Evolutionary conservation across 2,329 filamentous ascomycete species (phyloP).

Genomic region (Fusarium cicatricum): DNA sequence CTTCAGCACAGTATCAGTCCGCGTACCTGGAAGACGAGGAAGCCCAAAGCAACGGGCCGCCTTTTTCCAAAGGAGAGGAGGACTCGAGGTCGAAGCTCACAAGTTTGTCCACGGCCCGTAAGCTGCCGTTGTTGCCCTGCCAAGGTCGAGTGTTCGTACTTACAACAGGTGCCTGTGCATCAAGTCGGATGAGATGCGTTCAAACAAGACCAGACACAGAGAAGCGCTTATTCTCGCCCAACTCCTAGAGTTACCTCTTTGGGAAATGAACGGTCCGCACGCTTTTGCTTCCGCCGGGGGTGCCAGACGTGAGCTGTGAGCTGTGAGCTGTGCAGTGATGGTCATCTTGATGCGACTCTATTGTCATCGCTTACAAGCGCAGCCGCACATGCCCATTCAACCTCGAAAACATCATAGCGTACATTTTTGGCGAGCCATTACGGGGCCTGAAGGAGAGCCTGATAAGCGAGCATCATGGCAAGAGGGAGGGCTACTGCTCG

Average conservation of each 20-base stretch:
- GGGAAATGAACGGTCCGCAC: background rate
- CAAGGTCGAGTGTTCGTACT: background rate
- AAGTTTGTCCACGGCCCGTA: background rate
- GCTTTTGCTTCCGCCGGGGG: background rate
- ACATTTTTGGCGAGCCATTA: background rate
- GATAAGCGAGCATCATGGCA: background rate
- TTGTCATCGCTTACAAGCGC: background rate
- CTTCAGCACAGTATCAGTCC: background rate
- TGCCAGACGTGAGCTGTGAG: too few species aligned
- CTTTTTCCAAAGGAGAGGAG: too few species aligned
- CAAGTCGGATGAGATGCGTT: background rate
- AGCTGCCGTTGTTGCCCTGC: background rate
- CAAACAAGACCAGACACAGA: background rate
- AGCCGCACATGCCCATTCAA: background rate
- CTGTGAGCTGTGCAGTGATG: too few species aligned
- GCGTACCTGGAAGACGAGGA: conserved; percentile 5
- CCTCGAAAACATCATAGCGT: conserved; percentile 9
- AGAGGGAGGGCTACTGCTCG: background rate
- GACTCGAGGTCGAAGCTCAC: background rate
- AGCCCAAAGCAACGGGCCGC: conserved; percentile 17
- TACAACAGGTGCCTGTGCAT: background rate
- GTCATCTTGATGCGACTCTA: too few species aligned
- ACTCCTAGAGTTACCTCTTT: background rate
- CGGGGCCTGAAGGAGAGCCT: background rate
- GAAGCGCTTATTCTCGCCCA: background rate